Evolutionary conservation across 441 rosid genomes (phyloP).

Genomic region (Populus tomentosa): DNA sequence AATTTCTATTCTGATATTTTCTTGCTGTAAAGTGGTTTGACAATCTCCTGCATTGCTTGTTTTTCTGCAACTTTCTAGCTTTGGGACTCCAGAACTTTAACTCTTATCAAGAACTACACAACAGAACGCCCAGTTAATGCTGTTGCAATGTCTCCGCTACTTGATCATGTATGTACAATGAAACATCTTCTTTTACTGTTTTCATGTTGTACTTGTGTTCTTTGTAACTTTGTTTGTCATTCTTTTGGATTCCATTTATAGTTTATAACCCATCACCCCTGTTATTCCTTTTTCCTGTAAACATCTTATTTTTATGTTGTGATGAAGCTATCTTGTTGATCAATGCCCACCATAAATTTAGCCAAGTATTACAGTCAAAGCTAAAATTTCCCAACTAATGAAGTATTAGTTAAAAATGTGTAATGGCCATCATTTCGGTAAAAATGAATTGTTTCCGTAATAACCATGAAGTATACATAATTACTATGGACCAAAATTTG

Average conservation of each 20-base stretch:
- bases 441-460: too few relatives aligned
- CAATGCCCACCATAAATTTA: neutral
- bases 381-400: neutral
- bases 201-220: neutral
- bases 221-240: neutral
- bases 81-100: conserved; percentile 72
- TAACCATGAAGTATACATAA: too few relatives aligned
- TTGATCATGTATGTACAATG: conserved; percentile 60
- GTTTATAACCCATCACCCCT: too few relatives aligned
- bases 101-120: conserved; percentile 69
- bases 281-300: neutral
- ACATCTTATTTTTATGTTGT: neutral
- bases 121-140: conserved; percentile 86
- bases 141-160: conserved; percentile 90
- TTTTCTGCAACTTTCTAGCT: conserved; percentile 42
- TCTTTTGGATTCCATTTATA: neutral
- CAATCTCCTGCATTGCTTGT: conserved; percentile 6
- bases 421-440: too few relatives aligned
- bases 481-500: too few relatives aligned
- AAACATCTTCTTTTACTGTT: neutral
- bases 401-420: too few relatives aligned
- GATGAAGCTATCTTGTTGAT: neutral
- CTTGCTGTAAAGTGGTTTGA: neutral
- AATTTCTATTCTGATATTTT: neutral
- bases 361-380: neutral